Evolutionary conservation across 2,329 filamentous ascomycete species (phyloP), one percentile per base, ranked within the genome.

Genomic region (Plenodomus tracheiphilus): DNA sequence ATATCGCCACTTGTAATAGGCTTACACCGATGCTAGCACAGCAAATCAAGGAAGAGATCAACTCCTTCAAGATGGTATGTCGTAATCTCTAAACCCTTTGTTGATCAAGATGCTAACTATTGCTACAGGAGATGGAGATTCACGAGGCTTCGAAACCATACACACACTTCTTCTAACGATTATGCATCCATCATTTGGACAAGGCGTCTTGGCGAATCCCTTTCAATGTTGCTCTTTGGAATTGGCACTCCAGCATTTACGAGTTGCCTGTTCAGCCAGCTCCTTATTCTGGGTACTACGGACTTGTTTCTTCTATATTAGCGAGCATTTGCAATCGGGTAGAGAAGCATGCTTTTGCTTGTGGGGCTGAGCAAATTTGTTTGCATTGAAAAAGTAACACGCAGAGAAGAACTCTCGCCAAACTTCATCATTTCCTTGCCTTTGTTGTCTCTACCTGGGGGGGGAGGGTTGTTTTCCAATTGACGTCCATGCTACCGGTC

Each of bases 21-120:
- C 81, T 99, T 61, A 99, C 94, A 41, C 94, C 94, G 11, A 92
- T 97, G 82, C 83, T 99, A 56, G 94, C 94, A 39, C 94, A 99
- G 76, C 94, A 99, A 74, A 99, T 99, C 77, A 97, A 97, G 77
- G 94, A 99, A 77, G 94, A 99, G 77, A 84, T 99, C 63, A 99
- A 99, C 77, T 95, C 87, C 63, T 99, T 99, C 81, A 99, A 99
- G 75, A 99, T 99, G 94, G 91, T 94, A 78, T 54, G 86, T 30
- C 10, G 9, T n/a, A 11, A 7, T 4, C 13, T 11, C 28, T 32
- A 4, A 32, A 4, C 6, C 22, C 22, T 32, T 11, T 15, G 28
- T 4, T 4, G 15, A 10, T 6, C 28, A 4, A 18, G 5, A 41
- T 54, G 59, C 78, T 83, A 73, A 83, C 62, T 34, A 38, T 15